Evolutionary conservation across 2,329 filamentous ascomycete genomes (phyloP), one percentile per base, ranked within the genome.

Genomic region (Pyricularia grisea): DNA sequence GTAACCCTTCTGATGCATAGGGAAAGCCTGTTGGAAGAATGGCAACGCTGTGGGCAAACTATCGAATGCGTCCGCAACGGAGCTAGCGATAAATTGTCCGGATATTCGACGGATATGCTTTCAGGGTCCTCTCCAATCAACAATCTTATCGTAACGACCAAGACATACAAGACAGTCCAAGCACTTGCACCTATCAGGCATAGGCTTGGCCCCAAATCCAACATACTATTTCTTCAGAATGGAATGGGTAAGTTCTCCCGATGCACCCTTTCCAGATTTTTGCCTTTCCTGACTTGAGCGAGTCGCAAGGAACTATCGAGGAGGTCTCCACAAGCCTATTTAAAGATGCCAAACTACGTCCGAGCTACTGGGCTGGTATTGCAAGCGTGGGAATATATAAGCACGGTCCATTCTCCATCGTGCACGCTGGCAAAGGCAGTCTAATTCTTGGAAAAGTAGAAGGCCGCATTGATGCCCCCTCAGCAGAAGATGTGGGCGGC

Each of bases 191-290:
- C 81, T 23, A 78, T 97, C 17, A 81, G 85, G 7, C 79, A 85
- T 0, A 86, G 97, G 68, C 84, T 89, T 2, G 84, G 88, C 71
- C 77, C 80, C 3, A 78, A 83, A 3, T 92, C 89, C n/a, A 91
- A 92, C 0, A 87, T 97, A n/a, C 83, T 90, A 14, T 92, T 97
- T 74, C 81, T 92, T 28, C 94, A 97, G 74, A 97, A 97, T 74
- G 94, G 94, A 65, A 91, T 97, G 87, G 93, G 92, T 36, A 83
- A 81, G 72, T 76, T 87, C 14, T 55, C n/a, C 23, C 2, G 14
- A 17, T 36, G 20, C 17, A 30, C 6, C 36, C 5, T 65, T 30
- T 14, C 64, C 30, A 4, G 4, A 10, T 25, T 30, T n/a, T 33
- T 23, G 7, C 11, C 30, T 42, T 23, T 23, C 30, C 20, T 25